Conservation (phyloP, 257 asterid genomes). For the Solanum sitiens region DNA sequence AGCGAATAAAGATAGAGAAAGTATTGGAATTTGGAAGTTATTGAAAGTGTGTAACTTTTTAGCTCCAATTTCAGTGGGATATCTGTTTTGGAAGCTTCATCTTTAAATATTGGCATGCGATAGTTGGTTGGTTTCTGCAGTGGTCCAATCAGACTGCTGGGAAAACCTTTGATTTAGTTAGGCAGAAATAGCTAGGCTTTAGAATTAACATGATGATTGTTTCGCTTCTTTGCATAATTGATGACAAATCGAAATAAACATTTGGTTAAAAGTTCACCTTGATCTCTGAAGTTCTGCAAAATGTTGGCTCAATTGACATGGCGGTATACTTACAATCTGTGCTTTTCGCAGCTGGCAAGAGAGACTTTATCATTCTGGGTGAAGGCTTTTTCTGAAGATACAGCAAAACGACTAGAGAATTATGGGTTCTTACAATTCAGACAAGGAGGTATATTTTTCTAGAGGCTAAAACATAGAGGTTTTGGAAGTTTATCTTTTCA, state of each 20-base stretch:
- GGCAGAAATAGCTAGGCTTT: background rate
- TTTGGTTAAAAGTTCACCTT: background rate
- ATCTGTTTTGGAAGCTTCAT: background rate
- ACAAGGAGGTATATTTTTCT: conserved; percentile 72
- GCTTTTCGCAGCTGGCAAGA: conserved; percentile 78
- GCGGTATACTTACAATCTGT: background rate
- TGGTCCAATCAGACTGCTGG: background rate
- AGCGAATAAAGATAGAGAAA: background rate
- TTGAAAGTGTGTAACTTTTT: background rate
- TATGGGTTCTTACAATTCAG: conserved; percentile 94
- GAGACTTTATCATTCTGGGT: conserved; percentile 93
- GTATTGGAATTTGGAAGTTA: background rate
- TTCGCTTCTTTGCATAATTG: background rate
- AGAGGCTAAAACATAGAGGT: background rate
- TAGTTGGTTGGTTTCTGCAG: background rate
- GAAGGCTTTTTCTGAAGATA: conserved; percentile 96
- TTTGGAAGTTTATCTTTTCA: background rate
- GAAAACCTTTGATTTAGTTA: background rate
- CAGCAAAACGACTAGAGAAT: conserved; percentile 97
- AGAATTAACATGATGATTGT: background rate
- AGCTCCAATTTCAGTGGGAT: background rate
- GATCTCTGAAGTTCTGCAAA: background rate
- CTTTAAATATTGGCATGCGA: background rate
- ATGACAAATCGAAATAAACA: background rate
- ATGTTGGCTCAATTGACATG: background rate